Base-by-base conservation (phyloP, 805 yeast species). In the Teunomyces cretensis region DNA sequence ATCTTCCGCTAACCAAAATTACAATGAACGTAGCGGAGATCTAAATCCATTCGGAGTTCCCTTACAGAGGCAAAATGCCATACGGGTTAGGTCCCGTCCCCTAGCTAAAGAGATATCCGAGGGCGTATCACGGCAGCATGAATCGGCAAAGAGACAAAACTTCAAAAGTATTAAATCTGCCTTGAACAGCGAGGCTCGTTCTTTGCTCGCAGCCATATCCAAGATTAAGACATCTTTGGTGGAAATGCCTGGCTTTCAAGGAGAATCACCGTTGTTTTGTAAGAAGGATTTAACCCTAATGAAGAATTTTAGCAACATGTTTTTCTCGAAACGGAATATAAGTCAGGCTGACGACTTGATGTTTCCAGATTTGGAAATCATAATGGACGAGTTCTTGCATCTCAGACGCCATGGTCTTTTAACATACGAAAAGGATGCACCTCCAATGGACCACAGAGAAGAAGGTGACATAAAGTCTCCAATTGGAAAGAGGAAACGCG, bases 1-100 rank as follows among this genome's bases (percentile, higher is more conserved):
- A 2, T 52, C 66, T 4, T 55, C 64, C 9, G 65, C 66, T 2
- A 52, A 64, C 3, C 62, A 61, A 37, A 60, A 57, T n/a, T n/a
- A 26, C 27, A 19, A 12, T 17, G 13, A 31, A 14, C 35, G 12
- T 11, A 31, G 11, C 11, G 15, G 19, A 9, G 16, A 9, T 19
- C 4, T 12, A 11, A 36, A 45, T 17, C 22, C 36, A 13, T 41
- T 42, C 8, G 65, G 55, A 11, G 44, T 63, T 6, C 64, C 70
- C 0, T 56, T 68, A 27, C 47, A 63, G 22, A 50, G 72, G 8
- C 72, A 62, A 42, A 67, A 68, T 47, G 72, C 72, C 6, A 57
- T 68, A 2, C 47, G 70, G 12, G 13, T 42, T 9, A 38, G 41
- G 14, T 26, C 41, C 32, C 17, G 16, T 27, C 17, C 19, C 9